Evolutionary conservation across 106 monocot genomes (phyloP).

Genomic region (Apostasia ramifera): DNA sequence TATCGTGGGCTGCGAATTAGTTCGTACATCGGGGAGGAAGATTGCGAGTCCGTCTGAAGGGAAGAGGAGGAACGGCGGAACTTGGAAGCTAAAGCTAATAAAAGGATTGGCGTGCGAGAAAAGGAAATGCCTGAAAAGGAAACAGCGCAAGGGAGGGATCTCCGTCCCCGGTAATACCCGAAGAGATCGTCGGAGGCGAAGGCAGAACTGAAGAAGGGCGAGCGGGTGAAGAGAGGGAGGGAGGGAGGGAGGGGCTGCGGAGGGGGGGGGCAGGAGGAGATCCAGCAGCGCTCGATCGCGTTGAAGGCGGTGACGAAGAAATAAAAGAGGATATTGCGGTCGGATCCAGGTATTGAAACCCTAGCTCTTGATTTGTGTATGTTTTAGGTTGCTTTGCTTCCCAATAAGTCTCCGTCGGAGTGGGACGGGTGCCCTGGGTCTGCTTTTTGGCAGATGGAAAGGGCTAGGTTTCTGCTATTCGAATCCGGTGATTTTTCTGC

Average conservation of each 20-base stretch:
- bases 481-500: conserved; percentile 1
- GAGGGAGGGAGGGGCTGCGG: neutral
- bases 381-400: conserved; percentile 18
- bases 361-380: conserved; percentile 26
- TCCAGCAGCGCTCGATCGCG: conserved; percentile 1
- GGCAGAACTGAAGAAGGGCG: neutral
- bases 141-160: neutral
- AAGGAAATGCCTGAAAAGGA: neutral
- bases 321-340: conserved; percentile 1
- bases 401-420: neutral
- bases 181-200: conserved; percentile 1
- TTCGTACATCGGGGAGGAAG: conserved; percentile 9
- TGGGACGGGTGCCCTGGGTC: neutral
- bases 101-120: conserved; percentile 8
- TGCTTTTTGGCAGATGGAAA: conserved; percentile 8
- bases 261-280: neutral
- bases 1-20: neutral
- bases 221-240: too few relatives aligned
- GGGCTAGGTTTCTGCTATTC: conserved; percentile 3
- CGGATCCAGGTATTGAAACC: conserved; percentile 28
- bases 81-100: too few relatives aligned
- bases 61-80: conserved; percentile 4
- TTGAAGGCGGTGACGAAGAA: neutral
- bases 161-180: neutral
- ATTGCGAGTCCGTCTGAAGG: neutral